Conservation (phyloP, 331 rosid species). For the Pyracantha coccinea region DNA sequence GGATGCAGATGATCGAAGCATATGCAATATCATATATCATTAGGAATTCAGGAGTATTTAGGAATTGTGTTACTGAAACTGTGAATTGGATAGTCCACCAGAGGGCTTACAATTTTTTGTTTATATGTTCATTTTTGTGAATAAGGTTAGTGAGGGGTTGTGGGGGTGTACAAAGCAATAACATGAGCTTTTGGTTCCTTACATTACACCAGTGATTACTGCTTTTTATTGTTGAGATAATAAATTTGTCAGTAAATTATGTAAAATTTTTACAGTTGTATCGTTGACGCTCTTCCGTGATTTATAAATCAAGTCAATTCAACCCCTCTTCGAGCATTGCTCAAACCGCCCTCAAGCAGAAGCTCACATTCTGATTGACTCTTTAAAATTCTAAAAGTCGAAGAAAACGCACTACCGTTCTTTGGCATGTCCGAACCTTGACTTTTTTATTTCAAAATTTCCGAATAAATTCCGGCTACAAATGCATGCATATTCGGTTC, state of each 20-base stretch:
- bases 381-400: too few relatives aligned
- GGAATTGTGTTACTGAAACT: conserved; percentile 19
- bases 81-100: conserved; percentile 12
- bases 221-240: not conserved
- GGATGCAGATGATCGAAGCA: conserved; percentile 10
- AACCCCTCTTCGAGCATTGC: too few relatives aligned
- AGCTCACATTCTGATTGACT: too few relatives aligned
- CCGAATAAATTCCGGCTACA: too few relatives aligned
- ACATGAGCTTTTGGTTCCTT: conserved; percentile 31
- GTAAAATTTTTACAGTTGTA: not conserved
- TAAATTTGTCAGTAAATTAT: conserved; percentile 3
- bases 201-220: conserved; percentile 11
- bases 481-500: too few relatives aligned
- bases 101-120: conserved; percentile 28
- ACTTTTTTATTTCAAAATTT: too few relatives aligned
- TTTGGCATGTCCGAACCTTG: too few relatives aligned
- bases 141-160: conserved; percentile 23
- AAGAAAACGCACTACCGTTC: too few relatives aligned
- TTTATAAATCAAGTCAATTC: too few relatives aligned
- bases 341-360: too few relatives aligned
- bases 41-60: conserved; percentile 21
- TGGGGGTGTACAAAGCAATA: conserved; percentile 39
- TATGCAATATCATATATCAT: conserved; percentile 26
- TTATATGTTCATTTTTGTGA: conserved; percentile 19
- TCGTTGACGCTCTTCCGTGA: not conserved